Base-by-base conservation (phyloP, 805 yeast genomes). In the Starmerella sirachaensis region DNA sequence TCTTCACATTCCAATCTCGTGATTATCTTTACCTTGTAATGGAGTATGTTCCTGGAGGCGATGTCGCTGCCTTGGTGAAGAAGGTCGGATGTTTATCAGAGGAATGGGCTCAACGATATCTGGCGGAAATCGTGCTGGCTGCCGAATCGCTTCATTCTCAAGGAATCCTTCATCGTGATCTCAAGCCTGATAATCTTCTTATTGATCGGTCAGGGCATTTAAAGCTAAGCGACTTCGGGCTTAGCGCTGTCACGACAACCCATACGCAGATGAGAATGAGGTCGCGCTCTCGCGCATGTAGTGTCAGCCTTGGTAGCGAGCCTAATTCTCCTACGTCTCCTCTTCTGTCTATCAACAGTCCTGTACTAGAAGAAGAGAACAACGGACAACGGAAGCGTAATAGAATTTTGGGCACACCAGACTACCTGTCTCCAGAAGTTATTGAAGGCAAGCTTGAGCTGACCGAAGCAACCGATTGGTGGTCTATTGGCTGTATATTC, bases 31-130 rank as follows among this genome's bases (percentile, higher is more conserved):
- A 82, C 53, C 64, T 91, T 48, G 99, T 91, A 2, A 88, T 93
- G 97, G 98, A 91, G 56, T 91, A 84, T 53, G 63, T 91, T 27
- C 83, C 80, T 48, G 98, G 98, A 29, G 99, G 99, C 23, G 99
- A 91, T 57, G 72, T 88, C 52, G 91, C 96, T 0, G 77, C 94
- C 0, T 62, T 93, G 36, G 62, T 91, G 19, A 81, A 82, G 52
- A 72, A 76, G 59, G 67, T 88, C 56, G 95, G 94, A 0, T 75
- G 76, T 2, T 59, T 91, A 18, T 88, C 94, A 0, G 82, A 79
- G 47, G 74, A 74, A 29, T 91, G 97, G 97, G 58, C 61, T 4
- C 75, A 69, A 45, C 69, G 81, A 46, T 91, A 91, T 49, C 70
- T 84, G 37, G 86, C 94, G 0, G 98, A 91, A 54, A 83, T 86